Percentiles rank a stretch among this genome's conserved stretches.
Conservation (phyloP, 345 rosid genomes). For the Eucalyptus pumila region DNA sequence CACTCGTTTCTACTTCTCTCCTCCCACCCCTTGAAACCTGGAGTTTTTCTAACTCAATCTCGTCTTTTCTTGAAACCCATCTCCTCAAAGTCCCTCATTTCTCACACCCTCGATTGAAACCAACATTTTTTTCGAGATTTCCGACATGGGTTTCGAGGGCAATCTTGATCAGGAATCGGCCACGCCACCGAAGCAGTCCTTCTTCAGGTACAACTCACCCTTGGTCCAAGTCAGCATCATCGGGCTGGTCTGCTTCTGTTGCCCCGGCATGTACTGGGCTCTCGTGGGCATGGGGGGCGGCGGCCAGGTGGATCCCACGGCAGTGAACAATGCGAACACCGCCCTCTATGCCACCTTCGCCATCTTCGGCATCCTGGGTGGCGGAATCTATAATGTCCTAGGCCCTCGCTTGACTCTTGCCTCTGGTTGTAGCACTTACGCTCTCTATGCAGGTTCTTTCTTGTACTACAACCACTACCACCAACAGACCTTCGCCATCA, state of each 20-base stretch:
- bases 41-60: neutral
- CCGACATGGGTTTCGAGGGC: neutral
- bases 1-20: neutral
- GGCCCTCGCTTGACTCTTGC: constrained; percentile 58
- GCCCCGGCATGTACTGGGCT: constrained; percentile 93
- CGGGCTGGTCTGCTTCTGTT: constrained; percentile 87
- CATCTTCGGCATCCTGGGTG: constrained; percentile 48
- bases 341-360: constrained; percentile 61
- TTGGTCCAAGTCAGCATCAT: constrained; percentile 55
- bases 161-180: constrained; percentile 2
- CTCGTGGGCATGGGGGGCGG: constrained; percentile 98
- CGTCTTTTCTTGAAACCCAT: neutral
- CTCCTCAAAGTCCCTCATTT: neutral
- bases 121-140: neutral
- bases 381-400: constrained; percentile 50
- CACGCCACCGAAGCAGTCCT: neutral
- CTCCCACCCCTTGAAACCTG: neutral
- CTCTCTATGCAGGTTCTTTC: constrained; percentile 52
- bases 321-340: constrained; percentile 70
- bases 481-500: constrained; percentile 29
- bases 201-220: constrained; percentile 64
- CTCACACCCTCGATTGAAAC: neutral
- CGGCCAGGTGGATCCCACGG: constrained; percentile 70
- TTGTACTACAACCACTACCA: constrained; percentile 49
- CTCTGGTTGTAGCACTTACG: constrained; percentile 70